Base-by-base conservation (phyloP, 1,284 basidiomycete species). In the Termitomyces sp. region DNA sequence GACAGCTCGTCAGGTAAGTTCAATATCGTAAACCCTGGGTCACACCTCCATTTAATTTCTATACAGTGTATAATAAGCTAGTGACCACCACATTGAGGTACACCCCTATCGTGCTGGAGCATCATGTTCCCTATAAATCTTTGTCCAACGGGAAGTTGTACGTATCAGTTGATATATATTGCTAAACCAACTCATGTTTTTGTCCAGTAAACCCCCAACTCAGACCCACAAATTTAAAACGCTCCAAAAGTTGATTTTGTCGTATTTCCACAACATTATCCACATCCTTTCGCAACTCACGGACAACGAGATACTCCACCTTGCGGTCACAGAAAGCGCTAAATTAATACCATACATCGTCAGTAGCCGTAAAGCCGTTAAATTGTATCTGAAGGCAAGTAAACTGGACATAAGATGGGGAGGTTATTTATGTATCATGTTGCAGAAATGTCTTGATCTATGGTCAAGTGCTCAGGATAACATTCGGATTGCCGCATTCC, bases 51-150 rank as follows among this genome's bases (percentile, higher is more conserved):
- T 38, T 56, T 60, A 9, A 59, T 37, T 19, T 26, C 40, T 46
- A 37, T 33, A 10, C 55, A 92, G 92, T 96, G 14, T 99, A 96
- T 74, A 90, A 89, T 75, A 97, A 97, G 71, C 79, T 99, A 18
- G 78, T 99, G 31, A 81, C 84, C 11, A 97, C 95, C 1, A 75
- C 93, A 0, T 76, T 99, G 47, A 86, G 86, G 66, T 99, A 93
- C 71, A 94, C 93, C 0, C 96, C 96, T 0, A 80, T 98, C 33
- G 81, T 98, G 1, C 79, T 99, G 10, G 78, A 83, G 52, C 86
- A 95, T 63, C 94, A 97, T 65, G 78, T 91, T 37, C 95, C 96
- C 0, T 92, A 84, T 73, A 95, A 93, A 72, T 85, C 83, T 3
- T 77, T 91, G 10, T 66, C 84, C 0, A 85, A 84, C 62, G 94